Base-by-base conservation (phyloP, 2,329 filamentous ascomycete species). In the Fusarium subglutinans region DNA sequence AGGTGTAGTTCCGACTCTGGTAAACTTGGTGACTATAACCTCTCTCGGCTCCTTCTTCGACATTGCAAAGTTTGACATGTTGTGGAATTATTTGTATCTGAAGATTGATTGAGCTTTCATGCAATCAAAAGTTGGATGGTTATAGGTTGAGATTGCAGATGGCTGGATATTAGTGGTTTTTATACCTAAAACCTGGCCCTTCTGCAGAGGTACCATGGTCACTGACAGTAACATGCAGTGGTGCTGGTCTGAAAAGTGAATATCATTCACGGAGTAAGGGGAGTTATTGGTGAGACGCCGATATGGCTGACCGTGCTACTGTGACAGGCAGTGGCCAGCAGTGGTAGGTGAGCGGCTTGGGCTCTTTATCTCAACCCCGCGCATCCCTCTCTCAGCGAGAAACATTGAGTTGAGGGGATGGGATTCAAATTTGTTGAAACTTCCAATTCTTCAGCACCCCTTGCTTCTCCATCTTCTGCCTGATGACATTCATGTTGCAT, bases 241-340 rank as follows among this genome's bases (percentile, higher is more conserved):
- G 14, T 33, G 4, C 5, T 24, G 2, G 47, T n/a, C 0, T 17
- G 28, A 26, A 3, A 51, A 33, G 6, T 14, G 28, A 33, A 9
- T 5, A 3, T 11, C 26, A 48, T 17, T 30, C 14, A 48, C 26
- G 4, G 45, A 30, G 26, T 4, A 2, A 4, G 9, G 45, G 9
- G 17, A 30, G 26, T 0, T 15, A 15, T 22, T 3, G 6, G 4
- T 3, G 20, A 17, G 20, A 28, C 26, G 6, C 6, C 0, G 26
- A 11, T 7, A 8, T 22, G 11, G 5, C 20, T 8, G 6, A 15
- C 9, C 10, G 6, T 48, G 26, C 3, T 11, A 15, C 6, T 15
- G 45, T 8, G 45, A 22, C 4, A 15, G 9, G 20, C 20, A 28
- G 26, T 22, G 26, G 20, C 13, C 2, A 11, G 26, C 0, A 45